A percentile compares a stretch with the other conserved stretches of the same genome.
Conservation (phyloP, 257 asterid genomes). For the Henckelia pumila region DNA sequence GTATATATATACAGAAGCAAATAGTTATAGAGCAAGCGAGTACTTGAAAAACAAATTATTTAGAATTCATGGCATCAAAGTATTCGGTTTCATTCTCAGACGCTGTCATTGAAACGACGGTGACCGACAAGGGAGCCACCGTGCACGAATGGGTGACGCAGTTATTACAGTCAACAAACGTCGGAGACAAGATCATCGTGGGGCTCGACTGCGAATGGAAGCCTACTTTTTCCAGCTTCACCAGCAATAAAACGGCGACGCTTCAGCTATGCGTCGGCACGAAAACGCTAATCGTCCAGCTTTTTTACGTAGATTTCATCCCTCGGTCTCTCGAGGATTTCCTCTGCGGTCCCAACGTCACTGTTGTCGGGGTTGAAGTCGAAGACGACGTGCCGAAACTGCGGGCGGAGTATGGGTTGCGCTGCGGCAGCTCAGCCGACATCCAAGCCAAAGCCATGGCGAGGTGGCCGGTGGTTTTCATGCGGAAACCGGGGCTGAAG, state of each 20-base stretch:
- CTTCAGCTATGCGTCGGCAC: constrained; percentile 27
- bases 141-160: constrained; percentile 15
- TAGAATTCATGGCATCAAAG: background rate
- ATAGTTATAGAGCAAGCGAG: too few relatives aligned
- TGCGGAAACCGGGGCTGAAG: constrained; percentile 27
- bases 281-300: constrained; percentile 22
- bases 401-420: constrained; percentile 20
- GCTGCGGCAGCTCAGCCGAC: constrained; percentile 12
- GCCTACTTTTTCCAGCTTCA: background rate
- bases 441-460: constrained; percentile 24
- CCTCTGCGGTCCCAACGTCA: background rate
- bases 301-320: constrained; percentile 15
- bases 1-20: too few relatives aligned
- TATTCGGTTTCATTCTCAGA: constrained; percentile 12
- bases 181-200: constrained; percentile 17
- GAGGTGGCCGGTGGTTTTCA: background rate
- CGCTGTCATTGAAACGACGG: constrained; percentile 21
- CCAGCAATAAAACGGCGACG: constrained; percentile 24
- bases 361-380: constrained; percentile 31
- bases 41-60: too few relatives aligned
- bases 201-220: constrained; percentile 34
- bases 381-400: constrained; percentile 26
- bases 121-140: constrained; percentile 14
- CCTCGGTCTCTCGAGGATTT: constrained; percentile 15
- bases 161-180: background rate